Evolutionary conservation across 129 eudicot species (phyloP), one percentile per base, ranked within the genome.

Genomic region (Apium graveolens): DNA sequence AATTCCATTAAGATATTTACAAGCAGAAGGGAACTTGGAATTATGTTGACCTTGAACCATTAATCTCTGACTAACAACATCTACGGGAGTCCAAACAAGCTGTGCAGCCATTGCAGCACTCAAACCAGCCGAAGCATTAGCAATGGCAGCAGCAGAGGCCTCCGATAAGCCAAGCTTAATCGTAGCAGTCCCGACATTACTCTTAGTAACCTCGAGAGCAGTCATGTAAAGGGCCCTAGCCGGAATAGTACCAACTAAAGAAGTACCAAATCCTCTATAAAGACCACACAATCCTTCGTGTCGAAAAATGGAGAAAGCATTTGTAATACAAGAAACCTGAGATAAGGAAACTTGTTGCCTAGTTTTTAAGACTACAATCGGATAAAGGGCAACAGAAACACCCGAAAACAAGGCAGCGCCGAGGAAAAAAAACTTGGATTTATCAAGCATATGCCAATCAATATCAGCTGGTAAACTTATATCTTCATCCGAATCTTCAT

Each of bases 331-430:
- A 14, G 96, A 89, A 41, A 84, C 71, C 73, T 81, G 87, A 39
- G 88, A 82, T 0, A 73, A 86, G 4, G 93, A 80, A 48, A 91
- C 91, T 73, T 94, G 98, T 44, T 88, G 97, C 76, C 96, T 82
- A 60, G 98, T 94, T 75, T 94, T 94, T 80, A 94, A 78, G 11
- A 94, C 98, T 11, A 91, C 96, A 8, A 81, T 89, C 7, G 98
- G 98, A 76, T 94, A 94, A 24, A 94, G 86, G 10, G 92, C 74
- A 20, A 91, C 86, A 0, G 98, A 91, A 11, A 94, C 93, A 42
- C 98, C 93, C 9, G 98, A 91, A 70, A 94, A 94, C 17, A 94
- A 75, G 14, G 93, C 97, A 5, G 97, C 97, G 1, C 98, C 98
- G n/a, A 91, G 87, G 79, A 94, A 34, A 84, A 91, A 94, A 53